Evolutionary conservation across 208 protist species (phyloP).

Genomic region (Endotrypanum monterogeii): DNA sequence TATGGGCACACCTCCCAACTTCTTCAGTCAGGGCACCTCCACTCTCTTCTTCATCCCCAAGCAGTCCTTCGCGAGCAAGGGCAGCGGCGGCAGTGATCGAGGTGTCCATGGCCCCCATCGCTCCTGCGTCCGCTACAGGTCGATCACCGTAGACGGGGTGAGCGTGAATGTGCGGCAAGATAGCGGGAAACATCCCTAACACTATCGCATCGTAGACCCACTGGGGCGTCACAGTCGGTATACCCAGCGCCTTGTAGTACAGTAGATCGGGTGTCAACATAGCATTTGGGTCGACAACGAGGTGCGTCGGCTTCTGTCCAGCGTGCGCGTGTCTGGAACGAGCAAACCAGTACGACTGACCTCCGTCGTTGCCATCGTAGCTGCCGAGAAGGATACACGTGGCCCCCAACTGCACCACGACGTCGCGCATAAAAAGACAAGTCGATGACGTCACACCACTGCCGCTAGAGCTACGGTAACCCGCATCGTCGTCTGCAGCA

Average conservation of each 20-base stretch:
- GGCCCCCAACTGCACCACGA: slow-evolving; percentile 66
- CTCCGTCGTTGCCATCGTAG: not conserved
- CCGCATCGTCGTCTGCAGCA: not conserved
- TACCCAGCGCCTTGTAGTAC: slow-evolving; percentile 57
- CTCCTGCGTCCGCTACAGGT: not conserved
- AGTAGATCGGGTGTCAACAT: slow-evolving; percentile 56
- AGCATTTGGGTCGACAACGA: slow-evolving; percentile 26
- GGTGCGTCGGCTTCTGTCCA: slow-evolving; percentile 28
- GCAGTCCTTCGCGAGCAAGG: not conserved
- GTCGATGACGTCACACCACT: not conserved
- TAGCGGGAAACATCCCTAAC: slow-evolving; percentile 46
- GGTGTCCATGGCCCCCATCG: not conserved
- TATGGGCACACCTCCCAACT: not conserved
- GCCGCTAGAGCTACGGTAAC: too few relatives aligned
- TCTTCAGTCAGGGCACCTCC: not conserved
- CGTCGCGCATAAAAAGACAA: slow-evolving; percentile 41
- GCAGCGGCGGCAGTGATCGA: not conserved
- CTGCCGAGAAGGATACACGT: slow-evolving; percentile 12
- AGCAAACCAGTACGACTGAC: slow-evolving; percentile 14
- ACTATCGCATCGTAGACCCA: slow-evolving; percentile 74
- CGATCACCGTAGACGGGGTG: slow-evolving; percentile 39
- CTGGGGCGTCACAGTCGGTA: slow-evolving; percentile 62
- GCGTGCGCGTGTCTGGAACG: not conserved
- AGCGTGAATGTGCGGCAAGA: slow-evolving; percentile 33
- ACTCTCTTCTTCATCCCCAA: slow-evolving; percentile 7